Conservation (phyloP, 805 yeast genomes). For the Candida piceae region DNA sequence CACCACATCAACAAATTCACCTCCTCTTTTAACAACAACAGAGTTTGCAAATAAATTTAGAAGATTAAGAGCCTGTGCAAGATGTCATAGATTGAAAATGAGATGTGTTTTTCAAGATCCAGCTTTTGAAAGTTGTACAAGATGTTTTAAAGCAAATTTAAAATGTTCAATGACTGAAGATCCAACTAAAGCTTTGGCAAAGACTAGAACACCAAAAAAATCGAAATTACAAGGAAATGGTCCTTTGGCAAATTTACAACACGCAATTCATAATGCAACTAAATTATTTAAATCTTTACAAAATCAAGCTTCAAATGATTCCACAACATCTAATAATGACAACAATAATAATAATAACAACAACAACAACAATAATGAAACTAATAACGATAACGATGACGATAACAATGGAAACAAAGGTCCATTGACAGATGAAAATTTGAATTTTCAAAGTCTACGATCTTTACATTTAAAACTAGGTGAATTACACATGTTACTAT, state of each 20-base stretch:
- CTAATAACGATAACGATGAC: constrained; percentile 3
- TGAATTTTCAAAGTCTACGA: constrained; percentile 16
- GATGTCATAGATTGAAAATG: constrained; percentile 50
- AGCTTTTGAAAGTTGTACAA: constrained; percentile 35
- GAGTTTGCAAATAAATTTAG: constrained; percentile 43
- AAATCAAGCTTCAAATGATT: too few species aligned
- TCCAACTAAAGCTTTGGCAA: constrained; percentile 41
- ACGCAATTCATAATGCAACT: constrained; percentile 22
- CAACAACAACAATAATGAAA: constrained; percentile 12
- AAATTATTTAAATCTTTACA: constrained; percentile 22
- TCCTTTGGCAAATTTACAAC: constrained; percentile 24
- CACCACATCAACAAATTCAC: too few species aligned
- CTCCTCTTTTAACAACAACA: constrained; percentile 8
- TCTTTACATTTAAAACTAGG: constrained; percentile 27
- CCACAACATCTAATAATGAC: too few species aligned
- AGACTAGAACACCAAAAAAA: constrained; percentile 31
- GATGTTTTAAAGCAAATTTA: constrained; percentile 41
- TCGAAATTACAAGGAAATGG: constrained; percentile 23
- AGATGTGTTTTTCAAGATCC: constrained; percentile 49
- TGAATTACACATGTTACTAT: constrained; percentile 28
- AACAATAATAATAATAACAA: too few species aligned
- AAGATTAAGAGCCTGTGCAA: constrained; percentile 47
- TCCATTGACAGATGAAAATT: constrained; percentile 16
- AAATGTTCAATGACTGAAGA: constrained; percentile 47
- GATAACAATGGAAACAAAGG: too few species aligned